phyloP scores from a whole-genome alignment of 2,329 filamentous ascomycete genomes.

The Fusarium brevicatenulatum region DNA sequence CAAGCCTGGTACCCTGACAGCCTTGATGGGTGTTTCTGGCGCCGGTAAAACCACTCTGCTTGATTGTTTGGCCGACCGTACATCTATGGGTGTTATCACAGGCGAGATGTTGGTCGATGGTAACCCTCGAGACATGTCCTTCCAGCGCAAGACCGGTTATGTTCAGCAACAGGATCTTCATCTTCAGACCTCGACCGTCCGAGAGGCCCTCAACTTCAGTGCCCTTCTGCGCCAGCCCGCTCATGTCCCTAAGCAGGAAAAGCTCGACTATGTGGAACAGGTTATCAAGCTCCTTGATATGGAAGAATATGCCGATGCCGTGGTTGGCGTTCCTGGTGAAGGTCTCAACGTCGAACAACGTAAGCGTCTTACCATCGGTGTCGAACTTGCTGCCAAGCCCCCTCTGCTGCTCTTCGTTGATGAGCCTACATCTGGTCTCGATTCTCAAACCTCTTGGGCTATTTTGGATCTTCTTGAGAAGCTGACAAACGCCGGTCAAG shows the following conservation, averaged over 20 bases:
- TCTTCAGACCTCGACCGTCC: slow-evolving; percentile 83
- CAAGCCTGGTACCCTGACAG: slow-evolving; percentile 89
- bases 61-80: slow-evolving; percentile 85
- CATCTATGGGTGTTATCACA: slow-evolving; percentile 87
- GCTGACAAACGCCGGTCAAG: slow-evolving; percentile 87
- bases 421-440: slow-evolving; percentile 93
- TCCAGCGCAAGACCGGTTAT: slow-evolving; percentile 92
- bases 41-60: slow-evolving; percentile 95
- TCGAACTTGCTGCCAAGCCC: slow-evolving; percentile 94
- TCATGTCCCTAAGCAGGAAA: slow-evolving; percentile 76
- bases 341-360: slow-evolving; percentile 79
- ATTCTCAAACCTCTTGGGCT: slow-evolving; percentile 93
- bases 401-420: slow-evolving; percentile 91
- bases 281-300: slow-evolving; percentile 92
- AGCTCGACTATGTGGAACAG: slow-evolving; percentile 87
- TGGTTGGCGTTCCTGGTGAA: slow-evolving; percentile 90
- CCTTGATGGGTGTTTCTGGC: slow-evolving; percentile 90
- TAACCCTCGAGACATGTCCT: slow-evolving; percentile 77
- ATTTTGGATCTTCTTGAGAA: slow-evolving; percentile 90
- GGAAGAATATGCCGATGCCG: slow-evolving; percentile 87
- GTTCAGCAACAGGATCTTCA: slow-evolving; percentile 95
- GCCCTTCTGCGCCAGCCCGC: slow-evolving; percentile 86
- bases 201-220: slow-evolving; percentile 88
- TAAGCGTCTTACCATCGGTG: slow-evolving; percentile 88
- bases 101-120: slow-evolving; percentile 81